Evolutionary conservation across 140 eudicot genomes (phyloP).

Genomic region (Anethum foeniculum): DNA sequence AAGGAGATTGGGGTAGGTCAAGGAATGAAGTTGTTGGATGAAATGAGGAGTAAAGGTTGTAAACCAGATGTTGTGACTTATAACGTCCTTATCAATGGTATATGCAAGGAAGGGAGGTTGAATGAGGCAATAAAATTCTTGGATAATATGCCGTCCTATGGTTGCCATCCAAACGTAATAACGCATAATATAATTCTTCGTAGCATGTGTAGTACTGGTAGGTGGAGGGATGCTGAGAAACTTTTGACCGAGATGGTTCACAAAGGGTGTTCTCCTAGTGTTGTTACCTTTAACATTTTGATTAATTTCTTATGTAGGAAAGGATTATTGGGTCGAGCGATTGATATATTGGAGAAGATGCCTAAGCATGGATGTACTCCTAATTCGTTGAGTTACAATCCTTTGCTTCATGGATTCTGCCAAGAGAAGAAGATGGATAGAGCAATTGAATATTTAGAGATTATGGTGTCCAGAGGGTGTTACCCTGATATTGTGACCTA

Average conservation of each 20-base stretch:
- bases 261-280: conserved; percentile 68
- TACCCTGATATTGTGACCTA: conserved; percentile 81
- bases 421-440: conserved; percentile 73
- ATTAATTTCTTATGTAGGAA: conserved; percentile 61
- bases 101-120: conserved; percentile 76
- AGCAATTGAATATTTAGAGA: conserved; percentile 67
- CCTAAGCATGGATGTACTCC: conserved; percentile 67
- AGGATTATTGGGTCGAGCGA: conserved; percentile 58
- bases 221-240: conserved; percentile 90
- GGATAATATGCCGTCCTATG: conserved; percentile 46
- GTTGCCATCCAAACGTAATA: conserved; percentile 71
- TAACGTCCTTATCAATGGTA: conserved; percentile 66
- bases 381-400: conserved; percentile 66
- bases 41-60: conserved; percentile 71
- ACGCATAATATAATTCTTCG: conserved; percentile 57
- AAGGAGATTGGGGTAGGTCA: conserved; percentile 64
- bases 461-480: conserved; percentile 75
- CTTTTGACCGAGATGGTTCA: conserved; percentile 60
- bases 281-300: conserved; percentile 74
- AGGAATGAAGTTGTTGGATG: conserved; percentile 83
- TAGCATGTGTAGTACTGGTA: conserved; percentile 67
- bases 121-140: conserved; percentile 68
- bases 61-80: conserved; percentile 76
- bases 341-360: conserved; percentile 74
- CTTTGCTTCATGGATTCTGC: conserved; percentile 73